phyloP scores from a whole-genome alignment of 139 green algal species.

The Haematococcus lacustris region DNA sequence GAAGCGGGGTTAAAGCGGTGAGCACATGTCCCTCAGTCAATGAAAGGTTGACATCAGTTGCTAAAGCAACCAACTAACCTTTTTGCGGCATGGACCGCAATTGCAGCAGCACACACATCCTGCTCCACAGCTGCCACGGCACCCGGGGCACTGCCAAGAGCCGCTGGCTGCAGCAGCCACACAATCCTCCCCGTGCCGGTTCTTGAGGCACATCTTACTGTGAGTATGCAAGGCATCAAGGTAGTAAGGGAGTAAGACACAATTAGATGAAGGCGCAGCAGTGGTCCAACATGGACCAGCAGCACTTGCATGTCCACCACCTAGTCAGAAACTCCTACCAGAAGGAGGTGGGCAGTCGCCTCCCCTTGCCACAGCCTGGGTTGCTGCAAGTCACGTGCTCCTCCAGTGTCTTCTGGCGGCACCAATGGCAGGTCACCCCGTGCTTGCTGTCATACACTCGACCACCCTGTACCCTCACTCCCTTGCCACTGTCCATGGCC shows the following conservation, averaged over 20 bases:
- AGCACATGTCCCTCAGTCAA: not conserved
- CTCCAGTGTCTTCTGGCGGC: conserved; percentile 80
- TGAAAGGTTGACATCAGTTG: not conserved
- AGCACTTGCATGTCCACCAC: too few species aligned
- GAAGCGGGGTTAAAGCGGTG: not conserved
- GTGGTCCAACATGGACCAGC: too few species aligned
- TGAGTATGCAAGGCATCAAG: too few species aligned
- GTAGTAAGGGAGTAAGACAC: too few species aligned
- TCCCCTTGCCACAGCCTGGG: conserved; percentile 46
- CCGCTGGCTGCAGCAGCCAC: conserved; percentile 37
- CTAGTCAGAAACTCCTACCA: conserved; percentile 50
- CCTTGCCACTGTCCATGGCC: conserved; percentile 55
- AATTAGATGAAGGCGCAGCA: too few species aligned
- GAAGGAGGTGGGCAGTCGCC: conserved; percentile 55
- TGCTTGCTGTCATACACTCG: conserved; percentile 64
- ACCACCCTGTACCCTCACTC: conserved; percentile 57
- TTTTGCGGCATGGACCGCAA: conserved; percentile 75
- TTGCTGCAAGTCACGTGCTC: conserved; percentile 62
- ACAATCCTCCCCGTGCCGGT: conserved; percentile 71
- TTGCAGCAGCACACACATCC: conserved; percentile 77
- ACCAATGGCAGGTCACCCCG: conserved; percentile 80
- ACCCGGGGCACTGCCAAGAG: conserved; percentile 66
- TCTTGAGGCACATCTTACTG: conserved; percentile 66
- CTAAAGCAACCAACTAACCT: conserved; percentile 21
- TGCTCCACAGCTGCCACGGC: conserved; percentile 61